Evolutionary conservation across 164 flowering plant species (phyloP), one percentile per base, ranked within the genome.

Genomic region (Aristolochia fimbriata): DNA sequence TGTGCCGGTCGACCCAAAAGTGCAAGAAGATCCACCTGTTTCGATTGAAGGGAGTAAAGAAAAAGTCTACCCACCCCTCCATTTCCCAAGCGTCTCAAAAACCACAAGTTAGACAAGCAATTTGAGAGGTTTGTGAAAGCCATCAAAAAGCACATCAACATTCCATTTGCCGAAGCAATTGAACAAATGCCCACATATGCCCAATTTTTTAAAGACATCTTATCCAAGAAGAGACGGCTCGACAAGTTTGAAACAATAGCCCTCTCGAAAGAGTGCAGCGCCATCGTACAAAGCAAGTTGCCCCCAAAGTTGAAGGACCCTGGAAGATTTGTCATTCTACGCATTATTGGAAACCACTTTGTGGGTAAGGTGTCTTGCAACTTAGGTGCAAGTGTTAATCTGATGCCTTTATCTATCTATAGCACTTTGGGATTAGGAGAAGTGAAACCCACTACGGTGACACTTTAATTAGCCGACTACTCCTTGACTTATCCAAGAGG

Each of bases 251-350:
- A 27, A 27, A 27, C 30, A 2, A 5, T 27, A 27, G n/a, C 5
- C 30, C 30, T 27, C 5, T 2, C 2, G 30, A 2, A 5, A 27
- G 62, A 59, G 8, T 59, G 51, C 23, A 45, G 33, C 21, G 30
- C 33, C 20, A 14, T 59, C 11, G 15, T 59, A 0, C 51, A 59
- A 46, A 59, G 33, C 14, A 59, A 47, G 15, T 12, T 59, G 8
- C 31, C 62, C 19, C 51, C 62, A 13, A 59, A 47, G 27, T 27
- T 59, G 11, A 59, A 21, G 47, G 62, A 59, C 45, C 31, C 9
- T 4, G 51, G 16, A 17, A 43, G 51, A 7, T 21, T 59, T 15
- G 45, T 27, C 23, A 59, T 45, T 15, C 62, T 27, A 7, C 45
- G 52, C n/a, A 43, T 12, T 4, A 59, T 59, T 19, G 51, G 62